Conservation (phyloP, 768 basidiomycete genomes). For the Scleroderma citrinum region DNA sequence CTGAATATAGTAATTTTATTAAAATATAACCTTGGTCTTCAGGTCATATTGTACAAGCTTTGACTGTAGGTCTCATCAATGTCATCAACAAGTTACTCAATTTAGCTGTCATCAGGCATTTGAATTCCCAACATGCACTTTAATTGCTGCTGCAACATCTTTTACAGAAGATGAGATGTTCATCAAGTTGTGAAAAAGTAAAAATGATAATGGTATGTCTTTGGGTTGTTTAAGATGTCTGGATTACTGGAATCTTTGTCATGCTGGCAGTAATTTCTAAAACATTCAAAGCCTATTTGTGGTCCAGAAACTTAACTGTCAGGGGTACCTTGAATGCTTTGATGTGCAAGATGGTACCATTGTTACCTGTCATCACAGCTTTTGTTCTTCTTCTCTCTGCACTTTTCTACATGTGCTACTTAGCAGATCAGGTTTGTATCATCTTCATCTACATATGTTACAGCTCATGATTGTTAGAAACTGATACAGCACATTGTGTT, state of each 20-base stretch:
- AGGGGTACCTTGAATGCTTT: no score
- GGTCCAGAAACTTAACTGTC: no score
- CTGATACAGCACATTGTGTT: no score
- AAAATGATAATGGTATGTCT: slow-evolving; percentile 1
- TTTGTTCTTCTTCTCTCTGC: no score
- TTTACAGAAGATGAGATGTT: not conserved
- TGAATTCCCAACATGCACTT: not conserved
- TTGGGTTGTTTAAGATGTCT: not conserved
- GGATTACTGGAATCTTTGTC: not conserved
- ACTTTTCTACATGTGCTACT: no score
- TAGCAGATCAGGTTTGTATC: no score
- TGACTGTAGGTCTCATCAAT: not conserved
- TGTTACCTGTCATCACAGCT: no score
- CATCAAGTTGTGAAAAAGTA: not conserved
- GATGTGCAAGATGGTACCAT: no score
- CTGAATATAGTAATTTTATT: not conserved
- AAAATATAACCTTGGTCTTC: not conserved
- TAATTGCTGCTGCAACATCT: slow-evolving; percentile 1
- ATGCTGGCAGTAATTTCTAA: not conserved
- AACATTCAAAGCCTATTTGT: not conserved
- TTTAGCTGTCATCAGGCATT: not conserved
- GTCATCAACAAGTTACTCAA: not conserved
- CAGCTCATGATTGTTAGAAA: no score
- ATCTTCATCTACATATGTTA: no score
- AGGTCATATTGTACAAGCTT: slow-evolving; percentile 1